Base-by-base conservation (phyloP, 768 basidiomycete species). In the Leccinum arenicola region DNA sequence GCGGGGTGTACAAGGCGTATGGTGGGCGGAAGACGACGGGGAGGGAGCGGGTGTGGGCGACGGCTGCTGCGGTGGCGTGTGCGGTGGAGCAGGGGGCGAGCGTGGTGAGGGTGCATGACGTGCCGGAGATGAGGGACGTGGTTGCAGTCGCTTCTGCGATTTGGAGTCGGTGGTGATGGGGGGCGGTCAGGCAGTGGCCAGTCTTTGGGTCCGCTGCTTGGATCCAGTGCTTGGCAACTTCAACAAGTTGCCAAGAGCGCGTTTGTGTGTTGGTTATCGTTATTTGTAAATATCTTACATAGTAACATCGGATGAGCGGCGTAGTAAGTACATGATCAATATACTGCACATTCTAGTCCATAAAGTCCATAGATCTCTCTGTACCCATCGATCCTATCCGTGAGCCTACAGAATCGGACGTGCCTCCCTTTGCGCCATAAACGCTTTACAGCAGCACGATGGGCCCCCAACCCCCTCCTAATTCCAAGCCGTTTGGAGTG, bases 51-150 rank as follows among this genome's bases (percentile, higher is more conserved):
- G 80, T 71, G 1, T 90, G 82, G 76, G 95, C 92, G 2, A 97
- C 95, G 12, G 87, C 88, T 0, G 87, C 88, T 1, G 84, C 86
- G 0, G 85, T 91, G 8, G 75, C 87, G 2, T 89, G 88, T 67
- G 85, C 87, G 3, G 80, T 90, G 27, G 88, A 88, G 65, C 89
- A 93, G 65, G 83, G 85, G 0, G 85, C 86, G 0, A 76, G 82
- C 56, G 74, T 93, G 3, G 82, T 96, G 9, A 76, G 96, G 21
- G 93, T 97, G 3, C 95, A 98, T 71, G 89, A 95, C 68, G 82
- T 85, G 6, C 72, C 75, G 43, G 85, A 85, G 60, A 87, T 93
- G 78, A 75, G 74, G 27, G 95, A 98, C 70, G 87, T 88, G 1
- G 80, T 93, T 0, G 75, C 75, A 27, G 80, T 95, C 49, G 78